A percentile compares a stretch with the other conserved stretches of the same genome.
Conservation (phyloP, 2,329 filamentous ascomycete genomes). For the Ophiostoma sp. region DNA sequence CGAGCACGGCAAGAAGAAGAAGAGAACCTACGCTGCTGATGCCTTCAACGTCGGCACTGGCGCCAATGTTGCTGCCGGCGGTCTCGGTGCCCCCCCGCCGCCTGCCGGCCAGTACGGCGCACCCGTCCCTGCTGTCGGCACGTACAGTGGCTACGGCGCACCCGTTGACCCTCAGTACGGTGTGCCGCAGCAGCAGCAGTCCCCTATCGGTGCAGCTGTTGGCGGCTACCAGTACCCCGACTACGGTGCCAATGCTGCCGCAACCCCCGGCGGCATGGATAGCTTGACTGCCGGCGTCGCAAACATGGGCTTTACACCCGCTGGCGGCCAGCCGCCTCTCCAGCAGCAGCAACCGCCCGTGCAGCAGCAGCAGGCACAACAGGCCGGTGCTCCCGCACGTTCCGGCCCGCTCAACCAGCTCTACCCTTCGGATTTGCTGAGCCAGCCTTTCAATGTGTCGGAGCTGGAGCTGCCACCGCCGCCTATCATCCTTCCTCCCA, state of each 20-base stretch:
- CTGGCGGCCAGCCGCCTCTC: constrained; percentile 44
- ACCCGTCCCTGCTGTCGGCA: constrained; percentile 37
- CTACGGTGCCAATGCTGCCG: constrained; percentile 50
- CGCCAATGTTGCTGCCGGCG: constrained; percentile 64
- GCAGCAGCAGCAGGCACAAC: constrained; percentile 43
- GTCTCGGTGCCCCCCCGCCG: constrained; percentile 39
- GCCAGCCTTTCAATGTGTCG: constrained; percentile 87
- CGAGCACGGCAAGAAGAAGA: constrained; percentile 69
- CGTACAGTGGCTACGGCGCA: constrained; percentile 57
- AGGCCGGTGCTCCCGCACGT: constrained; percentile 44
- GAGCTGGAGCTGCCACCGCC: constrained; percentile 90
- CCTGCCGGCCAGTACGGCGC: constrained; percentile 45
- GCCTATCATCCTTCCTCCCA: constrained; percentile 82
- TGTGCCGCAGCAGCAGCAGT: constrained; percentile 33
- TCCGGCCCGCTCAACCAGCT: constrained; percentile 71
- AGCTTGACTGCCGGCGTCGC: constrained; percentile 81
- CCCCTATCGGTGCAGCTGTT: constrained; percentile 39
- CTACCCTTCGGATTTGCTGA: constrained; percentile 84
- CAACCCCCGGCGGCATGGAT: constrained; percentile 51
- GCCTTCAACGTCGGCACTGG: constrained; percentile 89
- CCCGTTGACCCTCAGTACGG: constrained; percentile 42
- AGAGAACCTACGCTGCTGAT: constrained; percentile 88
- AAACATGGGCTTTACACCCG: constrained; percentile 75
- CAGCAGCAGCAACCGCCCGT: constrained; percentile 44
- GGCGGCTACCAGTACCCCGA: constrained; percentile 66